Conservation (phyloP, 139 green algal species). For the Choricystis sp. region DNA sequence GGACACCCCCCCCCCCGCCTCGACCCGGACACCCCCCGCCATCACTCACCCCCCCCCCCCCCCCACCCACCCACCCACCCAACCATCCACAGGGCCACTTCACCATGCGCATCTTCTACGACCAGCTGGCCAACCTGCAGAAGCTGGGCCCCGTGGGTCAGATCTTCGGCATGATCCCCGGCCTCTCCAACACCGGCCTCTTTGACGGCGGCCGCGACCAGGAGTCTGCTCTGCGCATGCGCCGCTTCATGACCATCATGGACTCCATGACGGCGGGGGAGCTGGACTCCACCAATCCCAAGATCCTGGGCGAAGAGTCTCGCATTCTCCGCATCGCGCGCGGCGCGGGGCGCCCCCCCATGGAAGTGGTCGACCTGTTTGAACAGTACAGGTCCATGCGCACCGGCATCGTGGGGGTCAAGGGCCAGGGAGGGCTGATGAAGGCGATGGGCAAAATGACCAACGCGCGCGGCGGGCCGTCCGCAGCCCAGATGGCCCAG, state of each 20-base stretch:
- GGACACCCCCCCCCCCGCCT: neutral
- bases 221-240: neutral
- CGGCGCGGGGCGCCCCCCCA: slow-evolving; percentile 19
- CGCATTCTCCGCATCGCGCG: slow-evolving; percentile 35
- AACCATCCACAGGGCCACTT: slow-evolving; percentile 77
- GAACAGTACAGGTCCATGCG: slow-evolving; percentile 83
- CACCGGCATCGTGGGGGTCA: neutral
- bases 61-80: slow-evolving; percentile 83
- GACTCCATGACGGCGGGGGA: slow-evolving; percentile 80
- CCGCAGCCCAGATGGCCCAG: slow-evolving; percentile 7
- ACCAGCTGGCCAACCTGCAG: slow-evolving; percentile 90
- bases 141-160: slow-evolving; percentile 87
- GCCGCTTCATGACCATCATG: slow-evolving; percentile 90
- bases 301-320: slow-evolving; percentile 31
- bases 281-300: slow-evolving; percentile 39
- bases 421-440: neutral
- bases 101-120: slow-evolving; percentile 87
- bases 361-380: slow-evolving; percentile 54
- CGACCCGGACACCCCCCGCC: neutral
- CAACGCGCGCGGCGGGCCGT: too few relatives aligned
- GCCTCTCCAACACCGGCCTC: slow-evolving; percentile 67
- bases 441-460: neutral
- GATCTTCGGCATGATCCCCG: slow-evolving; percentile 95
- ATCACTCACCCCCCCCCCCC: slow-evolving; percentile 19
- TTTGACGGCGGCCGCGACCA: slow-evolving; percentile 13